Percentiles rank a stretch among this genome's conserved stretches.
Conservation (phyloP, 2,329 filamentous ascomycete species). For the Fusarium citri region DNA sequence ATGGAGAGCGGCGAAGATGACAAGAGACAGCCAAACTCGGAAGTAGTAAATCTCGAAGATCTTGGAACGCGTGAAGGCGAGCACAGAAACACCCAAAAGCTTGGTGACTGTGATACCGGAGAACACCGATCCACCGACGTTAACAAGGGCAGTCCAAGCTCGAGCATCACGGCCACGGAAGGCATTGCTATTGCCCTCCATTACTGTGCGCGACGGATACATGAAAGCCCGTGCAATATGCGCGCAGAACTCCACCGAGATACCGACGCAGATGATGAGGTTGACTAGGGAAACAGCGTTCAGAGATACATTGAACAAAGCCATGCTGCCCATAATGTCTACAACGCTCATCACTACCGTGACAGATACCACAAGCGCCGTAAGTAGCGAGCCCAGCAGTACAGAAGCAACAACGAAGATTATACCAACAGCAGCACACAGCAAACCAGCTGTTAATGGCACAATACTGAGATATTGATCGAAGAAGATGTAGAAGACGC, state of each 20-base stretch:
- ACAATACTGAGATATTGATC: conserved; percentile 94
- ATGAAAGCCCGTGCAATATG: conserved; percentile 97
- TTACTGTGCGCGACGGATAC: conserved; percentile 85
- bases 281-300: conserved; percentile 98
- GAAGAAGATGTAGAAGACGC: conserved; percentile 98
- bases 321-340: conserved; percentile 96
- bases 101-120: conserved; percentile 97
- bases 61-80: conserved; percentile 96
- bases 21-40: conserved; percentile 92
- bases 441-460: conserved; percentile 78
- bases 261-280: conserved; percentile 95
- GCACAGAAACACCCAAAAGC: conserved; percentile 87
- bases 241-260: conserved; percentile 96
- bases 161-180: conserved; percentile 87
- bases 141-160: conserved; percentile 92
- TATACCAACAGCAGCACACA: conserved; percentile 85
- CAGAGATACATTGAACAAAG: conserved; percentile 85
- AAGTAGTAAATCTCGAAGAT: conserved; percentile 99
- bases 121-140: conserved; percentile 94
- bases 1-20: conserved; percentile 88
- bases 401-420: conserved; percentile 84
- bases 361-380: conserved; percentile 82
- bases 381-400: conserved; percentile 85
- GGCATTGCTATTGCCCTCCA: conserved; percentile 79
- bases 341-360: conserved; percentile 94